phyloP scores from a whole-genome alignment of 495 filamentous ascomycete genomes.

The Daldinia caldariorum region DNA sequence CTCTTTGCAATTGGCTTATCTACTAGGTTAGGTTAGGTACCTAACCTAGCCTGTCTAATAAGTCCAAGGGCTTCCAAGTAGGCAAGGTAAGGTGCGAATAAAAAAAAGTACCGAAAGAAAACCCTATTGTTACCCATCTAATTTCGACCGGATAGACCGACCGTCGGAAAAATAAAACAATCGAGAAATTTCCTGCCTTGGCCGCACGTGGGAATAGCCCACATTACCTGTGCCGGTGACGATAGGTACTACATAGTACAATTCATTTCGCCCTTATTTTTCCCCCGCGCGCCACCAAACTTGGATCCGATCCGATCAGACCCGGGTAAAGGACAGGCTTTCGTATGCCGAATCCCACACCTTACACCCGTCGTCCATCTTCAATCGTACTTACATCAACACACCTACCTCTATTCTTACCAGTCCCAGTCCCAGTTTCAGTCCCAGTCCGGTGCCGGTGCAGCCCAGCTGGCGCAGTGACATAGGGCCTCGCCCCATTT shows the following conservation, averaged over 20 bases:
- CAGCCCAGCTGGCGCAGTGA: conserved; percentile 50
- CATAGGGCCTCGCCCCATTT: conserved; percentile 45
- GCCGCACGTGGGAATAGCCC: conserved; percentile 8
- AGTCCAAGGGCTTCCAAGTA: neutral
- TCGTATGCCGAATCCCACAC: conserved; percentile 35
- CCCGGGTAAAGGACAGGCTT: conserved; percentile 8
- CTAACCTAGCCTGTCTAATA: neutral
- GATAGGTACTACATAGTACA: too few species aligned
- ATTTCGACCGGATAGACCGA: conserved; percentile 27
- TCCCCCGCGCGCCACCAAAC: neutral
- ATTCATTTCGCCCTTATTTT: conserved; percentile 13
- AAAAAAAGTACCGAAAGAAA: conserved; percentile 9
- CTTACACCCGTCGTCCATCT: conserved; percentile 12
- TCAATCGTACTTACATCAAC: neutral
- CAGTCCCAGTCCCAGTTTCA: conserved; percentile 14
- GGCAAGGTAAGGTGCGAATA: neutral
- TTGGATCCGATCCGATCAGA: conserved; percentile 11
- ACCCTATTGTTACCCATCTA: conserved; percentile 12
- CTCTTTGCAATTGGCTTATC: conserved; percentile 11
- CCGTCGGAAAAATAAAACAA: conserved; percentile 9
- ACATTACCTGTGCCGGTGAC: conserved; percentile 27
- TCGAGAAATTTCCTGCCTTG: conserved; percentile 9
- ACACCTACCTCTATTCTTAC: neutral
- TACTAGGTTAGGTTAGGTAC: neutral
- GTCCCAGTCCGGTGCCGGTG: conserved; percentile 29